These are phyloP conservation scores for Arthrobotrys entomopaga DNA, from an alignment of 2,329 filamentous ascomycete genomes.

Conservation along the genomic window DNA sequence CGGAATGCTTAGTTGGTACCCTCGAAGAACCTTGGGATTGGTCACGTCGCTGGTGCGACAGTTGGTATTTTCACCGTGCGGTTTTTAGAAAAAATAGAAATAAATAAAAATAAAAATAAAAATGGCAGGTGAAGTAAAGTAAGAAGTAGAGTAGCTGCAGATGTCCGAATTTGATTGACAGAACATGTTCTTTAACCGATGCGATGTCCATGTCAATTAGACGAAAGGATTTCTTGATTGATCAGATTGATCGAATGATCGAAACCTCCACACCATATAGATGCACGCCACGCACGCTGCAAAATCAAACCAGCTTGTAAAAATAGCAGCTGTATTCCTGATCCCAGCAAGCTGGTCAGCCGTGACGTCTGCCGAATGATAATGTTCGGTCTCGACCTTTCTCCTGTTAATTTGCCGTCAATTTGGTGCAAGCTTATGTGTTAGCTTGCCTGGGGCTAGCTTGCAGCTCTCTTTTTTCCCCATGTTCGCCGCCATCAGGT, in stretches of 20 bases:
- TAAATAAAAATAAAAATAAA: no score
- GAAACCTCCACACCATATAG: slow-evolving; percentile 39
- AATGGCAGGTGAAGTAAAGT: background rate
- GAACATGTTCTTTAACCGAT: slow-evolving; percentile 29
- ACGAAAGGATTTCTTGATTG: slow-evolving; percentile 23
- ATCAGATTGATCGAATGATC: background rate
- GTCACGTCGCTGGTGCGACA: slow-evolving; percentile 42
- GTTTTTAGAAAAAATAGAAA: no score
- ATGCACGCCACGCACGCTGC: slow-evolving; percentile 44
- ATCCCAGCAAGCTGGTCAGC: slow-evolving; percentile 47
- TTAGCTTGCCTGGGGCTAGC: background rate
- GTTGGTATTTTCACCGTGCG: background rate
- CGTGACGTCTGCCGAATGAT: slow-evolving; percentile 37
- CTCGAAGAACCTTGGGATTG: slow-evolving; percentile 38
- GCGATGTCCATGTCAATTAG: slow-evolving; percentile 39
- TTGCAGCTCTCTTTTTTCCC: background rate
- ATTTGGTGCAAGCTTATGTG: slow-evolving; percentile 34
- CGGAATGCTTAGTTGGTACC: slow-evolving; percentile 45
- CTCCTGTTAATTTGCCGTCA: slow-evolving; percentile 47
- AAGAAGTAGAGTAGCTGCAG: slow-evolving; percentile 13
- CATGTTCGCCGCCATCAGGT: background rate
- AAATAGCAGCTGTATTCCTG: slow-evolving; percentile 43
- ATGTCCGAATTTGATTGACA: background rate
- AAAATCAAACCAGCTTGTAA: slow-evolving; percentile 52
- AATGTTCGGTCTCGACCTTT: slow-evolving; percentile 33